These are phyloP conservation scores for Wickerhamiella dianesei DNA, from an alignment of 805 yeast genomes.

Conservation along the genomic window DNA sequence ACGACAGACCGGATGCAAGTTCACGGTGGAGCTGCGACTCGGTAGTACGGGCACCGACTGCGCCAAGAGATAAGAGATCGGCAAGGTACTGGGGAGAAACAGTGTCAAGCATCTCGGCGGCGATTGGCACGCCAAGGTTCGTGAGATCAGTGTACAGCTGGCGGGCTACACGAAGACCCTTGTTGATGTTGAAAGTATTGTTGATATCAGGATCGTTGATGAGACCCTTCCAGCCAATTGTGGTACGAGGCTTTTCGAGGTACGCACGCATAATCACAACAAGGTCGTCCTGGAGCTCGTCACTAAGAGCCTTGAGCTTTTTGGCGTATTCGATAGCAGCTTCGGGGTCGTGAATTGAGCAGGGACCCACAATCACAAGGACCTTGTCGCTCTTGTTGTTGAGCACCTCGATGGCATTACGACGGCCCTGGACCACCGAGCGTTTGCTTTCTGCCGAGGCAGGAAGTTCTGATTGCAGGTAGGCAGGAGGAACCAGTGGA, in stretches of 20 bases:
- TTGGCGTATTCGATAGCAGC: conserved; percentile 82
- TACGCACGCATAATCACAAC: conserved; percentile 93
- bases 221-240: conserved; percentile 98
- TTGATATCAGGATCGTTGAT: conserved; percentile 94
- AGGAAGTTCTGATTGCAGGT: conserved; percentile 74
- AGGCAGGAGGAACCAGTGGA: conserved; percentile 86
- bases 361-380: conserved; percentile 86
- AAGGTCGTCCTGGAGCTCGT: conserved; percentile 60
- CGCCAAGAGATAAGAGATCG: conserved; percentile 86
- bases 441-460: conserved; percentile 40
- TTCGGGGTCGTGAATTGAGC: conserved; percentile 85
- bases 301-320: conserved; percentile 50
- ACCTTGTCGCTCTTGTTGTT: conserved; percentile 69
- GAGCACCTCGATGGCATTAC: conserved; percentile 61
- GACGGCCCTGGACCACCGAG: conserved; percentile 65
- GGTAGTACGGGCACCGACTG: conserved; percentile 98
- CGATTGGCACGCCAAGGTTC: conserved; percentile 72
- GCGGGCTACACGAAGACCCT: conserved; percentile 81
- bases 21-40: conserved; percentile 97
- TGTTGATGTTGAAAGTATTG: conserved; percentile 84
- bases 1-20: conserved; percentile 92
- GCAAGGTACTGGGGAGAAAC: conserved; percentile 92
- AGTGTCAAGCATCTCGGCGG: conserved; percentile 96
- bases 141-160: conserved; percentile 74
- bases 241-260: conserved; percentile 95